Evolutionary conservation across 257 asterid species (phyloP).

Genomic region (Henckelia pumila): DNA sequence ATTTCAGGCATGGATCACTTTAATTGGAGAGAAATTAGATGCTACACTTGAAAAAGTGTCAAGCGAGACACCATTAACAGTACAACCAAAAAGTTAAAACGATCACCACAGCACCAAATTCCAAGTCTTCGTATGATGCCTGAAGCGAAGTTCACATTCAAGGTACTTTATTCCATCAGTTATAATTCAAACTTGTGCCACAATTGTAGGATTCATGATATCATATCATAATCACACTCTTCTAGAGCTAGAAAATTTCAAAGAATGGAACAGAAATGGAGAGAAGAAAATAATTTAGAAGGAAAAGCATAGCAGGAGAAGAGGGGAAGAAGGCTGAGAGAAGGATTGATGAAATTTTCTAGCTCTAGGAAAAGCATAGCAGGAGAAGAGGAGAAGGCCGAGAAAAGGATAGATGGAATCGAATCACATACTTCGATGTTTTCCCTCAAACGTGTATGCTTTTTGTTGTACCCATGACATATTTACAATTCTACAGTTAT

Average conservation of each 20-base stretch:
- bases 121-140: slow-evolving; percentile 19
- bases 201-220: neutral
- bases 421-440: too few relatives aligned
- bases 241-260: neutral
- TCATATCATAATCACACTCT: neutral
- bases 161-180: slow-evolving; percentile 21
- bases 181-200: too few relatives aligned
- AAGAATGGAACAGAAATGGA: neutral
- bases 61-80: slow-evolving; percentile 20
- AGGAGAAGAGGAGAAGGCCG: neutral
- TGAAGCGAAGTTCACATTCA: slow-evolving; percentile 19
- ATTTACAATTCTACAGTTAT: too few relatives aligned
- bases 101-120: neutral
- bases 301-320: neutral
- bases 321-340: neutral
- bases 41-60: slow-evolving; percentile 60
- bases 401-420: neutral
- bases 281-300: neutral
- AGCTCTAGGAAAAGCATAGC: neutral
- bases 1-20: slow-evolving; percentile 83
- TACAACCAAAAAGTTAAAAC: slow-evolving; percentile 30
- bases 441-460: too few relatives aligned
- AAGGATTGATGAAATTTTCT: too few relatives aligned
- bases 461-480: too few relatives aligned
- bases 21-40: slow-evolving; percentile 82